These are phyloP conservation scores for Ophiocordyceps polyrhachis-furcata DNA, from an alignment of 2,329 filamentous ascomycete species.

Conservation along the genomic window DNA sequence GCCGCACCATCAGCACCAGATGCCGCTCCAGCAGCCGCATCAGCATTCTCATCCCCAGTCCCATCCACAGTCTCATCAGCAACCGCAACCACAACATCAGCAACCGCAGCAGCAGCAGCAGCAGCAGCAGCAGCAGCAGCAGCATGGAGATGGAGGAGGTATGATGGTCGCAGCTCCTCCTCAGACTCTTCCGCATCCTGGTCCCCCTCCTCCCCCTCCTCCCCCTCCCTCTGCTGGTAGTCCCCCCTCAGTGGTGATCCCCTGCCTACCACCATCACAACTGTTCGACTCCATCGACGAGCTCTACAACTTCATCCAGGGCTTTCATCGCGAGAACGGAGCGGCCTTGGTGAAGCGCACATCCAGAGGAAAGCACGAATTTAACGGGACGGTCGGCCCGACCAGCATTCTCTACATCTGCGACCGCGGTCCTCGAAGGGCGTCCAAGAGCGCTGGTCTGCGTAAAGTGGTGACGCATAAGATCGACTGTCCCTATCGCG, in stretches of 20 bases:
- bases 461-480: not conserved
- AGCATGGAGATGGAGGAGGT: too few species aligned
- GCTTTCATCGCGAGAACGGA: not conserved
- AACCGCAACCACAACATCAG: not conserved
- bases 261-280: not conserved
- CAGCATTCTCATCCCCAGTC: not conserved
- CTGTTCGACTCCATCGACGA: not conserved
- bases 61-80: not conserved
- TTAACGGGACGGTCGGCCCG: not conserved
- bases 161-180: too few species aligned
- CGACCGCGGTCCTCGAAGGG: not conserved
- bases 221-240: too few species aligned
- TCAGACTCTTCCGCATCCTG: too few species aligned
- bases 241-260: not conserved
- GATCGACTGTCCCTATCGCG: slow-evolving; percentile 1
- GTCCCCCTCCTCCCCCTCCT: too few species aligned
- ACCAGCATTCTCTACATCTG: not conserved
- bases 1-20: not conserved
- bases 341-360: not conserved
- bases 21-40: not conserved
- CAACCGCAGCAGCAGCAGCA: not conserved
- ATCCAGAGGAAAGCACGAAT: not conserved
- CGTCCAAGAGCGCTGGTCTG: not conserved
- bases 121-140: not conserved
- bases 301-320: not conserved